Evolutionary conservation across 2,329 filamentous ascomycete genomes (phyloP).

Genomic region (Ophiosphaerella narmari): DNA sequence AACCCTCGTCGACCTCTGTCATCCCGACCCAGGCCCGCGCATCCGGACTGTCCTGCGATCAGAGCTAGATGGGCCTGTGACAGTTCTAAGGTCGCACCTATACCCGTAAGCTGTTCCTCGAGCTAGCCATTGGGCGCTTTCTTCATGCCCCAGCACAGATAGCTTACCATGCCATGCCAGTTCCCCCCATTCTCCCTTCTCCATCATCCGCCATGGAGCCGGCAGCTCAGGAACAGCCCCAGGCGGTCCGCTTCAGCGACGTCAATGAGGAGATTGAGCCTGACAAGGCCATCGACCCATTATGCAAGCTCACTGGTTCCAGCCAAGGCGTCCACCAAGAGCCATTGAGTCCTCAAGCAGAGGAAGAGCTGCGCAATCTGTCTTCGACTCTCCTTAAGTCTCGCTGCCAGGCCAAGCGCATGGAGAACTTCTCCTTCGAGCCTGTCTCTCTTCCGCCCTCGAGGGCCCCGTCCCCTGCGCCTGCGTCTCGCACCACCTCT

Average conservation of each 20-base stretch:
- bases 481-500: constrained; percentile 51
- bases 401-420: constrained; percentile 78
- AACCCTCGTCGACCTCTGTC: background rate
- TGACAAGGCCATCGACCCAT: constrained; percentile 35
- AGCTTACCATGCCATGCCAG: constrained; percentile 7
- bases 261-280: constrained; percentile 47
- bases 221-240: constrained; percentile 29
- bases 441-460: constrained; percentile 86
- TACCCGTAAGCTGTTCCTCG: constrained; percentile 22
- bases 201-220: constrained; percentile 32
- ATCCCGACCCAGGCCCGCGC: constrained; percentile 1
- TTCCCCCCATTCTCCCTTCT: constrained; percentile 2
- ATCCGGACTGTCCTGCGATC: background rate
- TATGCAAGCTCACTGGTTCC: constrained; percentile 34
- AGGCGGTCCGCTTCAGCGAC: constrained; percentile 48
- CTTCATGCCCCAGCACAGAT: constrained; percentile 24
- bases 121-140: constrained; percentile 22
- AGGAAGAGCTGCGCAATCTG: constrained; percentile 72
- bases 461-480: constrained; percentile 59
- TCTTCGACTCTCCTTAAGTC: constrained; percentile 73
- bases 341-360: constrained; percentile 49
- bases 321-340: constrained; percentile 26
- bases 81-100: constrained; percentile 11
- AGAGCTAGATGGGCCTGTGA: constrained; percentile 9
- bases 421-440: constrained; percentile 88